A percentile compares a stretch with the other conserved stretches of the same genome.
Conservation (phyloP, 1,284 basidiomycete species). For the Golubevia sp. region DNA sequence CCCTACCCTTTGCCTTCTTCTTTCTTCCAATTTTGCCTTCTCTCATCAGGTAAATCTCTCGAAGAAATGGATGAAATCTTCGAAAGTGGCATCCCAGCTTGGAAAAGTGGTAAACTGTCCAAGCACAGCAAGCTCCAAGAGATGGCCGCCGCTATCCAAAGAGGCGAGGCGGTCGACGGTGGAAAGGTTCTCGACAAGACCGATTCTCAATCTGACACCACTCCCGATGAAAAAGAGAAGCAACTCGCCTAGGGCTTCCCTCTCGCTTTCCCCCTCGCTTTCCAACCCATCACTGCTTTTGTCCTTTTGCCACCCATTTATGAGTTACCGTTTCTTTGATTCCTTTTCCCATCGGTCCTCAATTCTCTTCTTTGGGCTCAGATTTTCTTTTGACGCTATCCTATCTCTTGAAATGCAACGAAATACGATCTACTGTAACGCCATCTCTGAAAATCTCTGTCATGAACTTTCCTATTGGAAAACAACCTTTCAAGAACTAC, state of each 20-base stretch:
- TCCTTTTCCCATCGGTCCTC: too few species aligned
- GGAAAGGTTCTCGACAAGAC: not conserved
- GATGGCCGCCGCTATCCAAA: constrained; percentile 5
- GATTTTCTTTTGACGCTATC: too few species aligned
- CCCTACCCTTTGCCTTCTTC: too few species aligned
- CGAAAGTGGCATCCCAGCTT: constrained; percentile 5
- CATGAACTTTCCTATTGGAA: too few species aligned
- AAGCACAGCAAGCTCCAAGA: constrained; percentile 8
- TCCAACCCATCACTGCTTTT: not conserved
- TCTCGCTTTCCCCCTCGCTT: not conserved
- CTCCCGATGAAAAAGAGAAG: not conserved
- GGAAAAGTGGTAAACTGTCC: constrained; percentile 9
- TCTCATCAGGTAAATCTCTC: not conserved
- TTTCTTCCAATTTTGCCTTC: too few species aligned
- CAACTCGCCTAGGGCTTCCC: not conserved
- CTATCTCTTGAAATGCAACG: too few species aligned
- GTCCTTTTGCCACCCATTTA: not conserved
- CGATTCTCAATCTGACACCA: not conserved
- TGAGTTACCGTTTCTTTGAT: too few species aligned
- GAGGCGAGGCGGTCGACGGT: constrained; percentile 5
- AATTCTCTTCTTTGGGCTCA: too few species aligned
- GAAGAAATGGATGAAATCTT: constrained; percentile 13
- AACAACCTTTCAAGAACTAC: too few species aligned
- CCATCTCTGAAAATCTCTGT: too few species aligned
- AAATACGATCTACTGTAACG: too few species aligned